Evolutionary conservation across 371 early-diverging fungal genomes (phyloP), one percentile per base, ranked within the genome.

Genomic region (Vairimorpha necatrix): DNA sequence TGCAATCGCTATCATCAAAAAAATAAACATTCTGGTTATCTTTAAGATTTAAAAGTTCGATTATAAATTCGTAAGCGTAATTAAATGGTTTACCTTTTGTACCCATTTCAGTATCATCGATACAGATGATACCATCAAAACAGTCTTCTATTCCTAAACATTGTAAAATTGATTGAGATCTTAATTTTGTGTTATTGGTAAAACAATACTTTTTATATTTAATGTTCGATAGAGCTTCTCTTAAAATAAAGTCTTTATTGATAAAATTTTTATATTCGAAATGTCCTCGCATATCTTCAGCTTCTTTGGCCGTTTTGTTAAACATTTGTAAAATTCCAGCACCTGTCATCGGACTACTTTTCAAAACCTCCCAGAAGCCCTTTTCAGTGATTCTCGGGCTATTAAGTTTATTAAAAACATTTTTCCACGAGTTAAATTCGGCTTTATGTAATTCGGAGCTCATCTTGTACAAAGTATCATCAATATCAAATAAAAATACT

Each of bases 71-170:
- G 73, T 56, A 79, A 30, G 77, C 63, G 16, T 38, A 11, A 13
- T 38, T 0, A 4, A 18, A 53, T 18, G 80, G 80, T 38, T 79
- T 79, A 13, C 62, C 36, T 22, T 60, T 79, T 26, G 70, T 62
- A 3, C 60, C 71, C 11, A 28, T 48, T 20, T 71, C 78, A 30
- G 39, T 70, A 32, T 42, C 63, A 34, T 79, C 80, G 36, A 76
- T 60, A 56, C 72, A 76, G n/a, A 79, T 47, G 0, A 79, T 79
- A 56, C 28, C 67, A 36, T 79, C 80, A 69, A 79, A 79, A 32
- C 56, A 69, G 20, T 78, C 66, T 30, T 61, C 42, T 7, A 79
- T 18, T 0, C 72, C 67, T 18, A 79, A 22, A 36, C 34, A 32
- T 32, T 46, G 32, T 18, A 79, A 67, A 50, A 79, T 69, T 32